phyloP scores from a whole-genome alignment of 2,329 filamentous ascomycete species.

The Mollisiaceae sp. region DNA sequence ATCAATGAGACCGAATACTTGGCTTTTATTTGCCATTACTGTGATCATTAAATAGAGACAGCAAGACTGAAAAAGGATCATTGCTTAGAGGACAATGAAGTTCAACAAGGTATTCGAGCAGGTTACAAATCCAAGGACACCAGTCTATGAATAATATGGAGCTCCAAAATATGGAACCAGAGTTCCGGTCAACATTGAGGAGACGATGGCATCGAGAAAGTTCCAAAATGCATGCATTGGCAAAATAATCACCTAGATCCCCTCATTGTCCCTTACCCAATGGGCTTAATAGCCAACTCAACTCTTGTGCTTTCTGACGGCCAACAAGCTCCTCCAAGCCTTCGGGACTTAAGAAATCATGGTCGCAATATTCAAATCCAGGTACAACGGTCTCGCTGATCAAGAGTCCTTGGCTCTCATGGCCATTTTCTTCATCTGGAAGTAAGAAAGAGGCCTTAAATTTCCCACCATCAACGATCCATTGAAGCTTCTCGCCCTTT shows the following conservation, averaged over 20 bases:
- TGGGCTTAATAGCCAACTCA: slow-evolving; percentile 53
- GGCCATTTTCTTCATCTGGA: slow-evolving; percentile 47
- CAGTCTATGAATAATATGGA: not conserved
- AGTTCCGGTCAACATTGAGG: not conserved
- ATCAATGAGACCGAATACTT: no score
- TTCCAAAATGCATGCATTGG: not conserved
- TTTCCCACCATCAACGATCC: slow-evolving; percentile 71
- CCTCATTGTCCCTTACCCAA: slow-evolving; percentile 31
- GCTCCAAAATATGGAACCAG: not conserved
- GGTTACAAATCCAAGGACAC: not conserved
- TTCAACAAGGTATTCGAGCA: not conserved
- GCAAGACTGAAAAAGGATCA: not conserved
- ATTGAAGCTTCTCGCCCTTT: slow-evolving; percentile 66
- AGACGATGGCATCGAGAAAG: not conserved
- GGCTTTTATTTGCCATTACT: no score
- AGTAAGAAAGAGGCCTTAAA: slow-evolving; percentile 69
- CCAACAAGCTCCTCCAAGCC: slow-evolving; percentile 58
- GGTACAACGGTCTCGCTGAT: slow-evolving; percentile 73
- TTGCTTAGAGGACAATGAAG: not conserved
- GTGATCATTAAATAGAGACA: no score
- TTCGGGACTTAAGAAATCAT: slow-evolving; percentile 65
- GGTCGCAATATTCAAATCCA: slow-evolving; percentile 70
- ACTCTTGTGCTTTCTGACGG: slow-evolving; percentile 52
- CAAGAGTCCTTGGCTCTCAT: slow-evolving; percentile 54
- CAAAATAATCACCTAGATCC: not conserved